Evolutionary conservation across 2,329 filamentous ascomycete species (phyloP).

Genomic region (Xylariaceae sp.): DNA sequence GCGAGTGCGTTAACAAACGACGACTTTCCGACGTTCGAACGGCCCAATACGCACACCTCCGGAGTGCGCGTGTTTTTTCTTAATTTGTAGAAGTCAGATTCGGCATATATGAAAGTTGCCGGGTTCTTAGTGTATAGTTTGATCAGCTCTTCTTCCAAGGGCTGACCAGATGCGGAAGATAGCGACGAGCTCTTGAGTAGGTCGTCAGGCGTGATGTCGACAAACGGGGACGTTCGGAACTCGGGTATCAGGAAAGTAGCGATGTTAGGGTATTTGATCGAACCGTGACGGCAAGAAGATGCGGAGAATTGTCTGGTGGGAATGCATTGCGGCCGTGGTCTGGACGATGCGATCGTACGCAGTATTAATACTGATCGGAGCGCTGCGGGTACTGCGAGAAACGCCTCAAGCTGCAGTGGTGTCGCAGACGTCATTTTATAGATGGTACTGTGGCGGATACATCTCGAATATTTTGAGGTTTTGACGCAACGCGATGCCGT

Average conservation of each 20-base stretch:
- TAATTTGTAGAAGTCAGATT: slow-evolving; percentile 43
- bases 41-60: slow-evolving; percentile 73
- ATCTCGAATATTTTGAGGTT: neutral
- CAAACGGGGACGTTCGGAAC: slow-evolving; percentile 22
- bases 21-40: slow-evolving; percentile 87
- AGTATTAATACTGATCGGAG: slow-evolving; percentile 26
- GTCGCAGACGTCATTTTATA: slow-evolving; percentile 19
- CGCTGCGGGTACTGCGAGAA: slow-evolving; percentile 29
- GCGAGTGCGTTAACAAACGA: slow-evolving; percentile 81
- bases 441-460: neutral
- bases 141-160: slow-evolving; percentile 26
- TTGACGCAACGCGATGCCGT: neutral
- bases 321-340: slow-evolving; percentile 8
- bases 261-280: slow-evolving; percentile 22
- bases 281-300: neutral
- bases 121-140: slow-evolving; percentile 29
- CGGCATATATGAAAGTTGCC: slow-evolving; percentile 27
- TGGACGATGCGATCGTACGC: slow-evolving; percentile 13
- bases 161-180: slow-evolving; percentile 19
- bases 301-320: slow-evolving; percentile 11
- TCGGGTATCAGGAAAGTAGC: slow-evolving; percentile 32
- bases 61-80: slow-evolving; percentile 49
- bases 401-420: slow-evolving; percentile 19
- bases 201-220: slow-evolving; percentile 30
- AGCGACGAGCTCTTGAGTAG: slow-evolving; percentile 32